Percentiles rank a stretch among this genome's conserved stretches.
These are phyloP conservation scores for Solanum acaule DNA, from an alignment of 257 asterid genomes.

Conservation along the genomic window DNA sequence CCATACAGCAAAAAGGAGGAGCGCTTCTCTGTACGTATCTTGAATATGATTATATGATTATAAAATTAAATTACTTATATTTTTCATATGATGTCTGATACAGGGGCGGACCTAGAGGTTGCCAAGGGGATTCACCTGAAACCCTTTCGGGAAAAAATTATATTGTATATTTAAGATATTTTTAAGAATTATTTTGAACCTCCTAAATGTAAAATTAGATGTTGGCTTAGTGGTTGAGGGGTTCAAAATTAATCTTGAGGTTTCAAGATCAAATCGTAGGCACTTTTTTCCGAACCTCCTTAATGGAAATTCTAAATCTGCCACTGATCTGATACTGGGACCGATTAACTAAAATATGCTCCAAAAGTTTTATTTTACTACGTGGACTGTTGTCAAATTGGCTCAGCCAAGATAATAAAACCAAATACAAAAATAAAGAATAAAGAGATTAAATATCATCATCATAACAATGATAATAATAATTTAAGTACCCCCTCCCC, in stretches of 20 bases:
- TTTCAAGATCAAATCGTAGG: too few species aligned
- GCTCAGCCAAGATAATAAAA: not conserved
- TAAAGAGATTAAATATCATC: not conserved
- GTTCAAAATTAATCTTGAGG: too few species aligned
- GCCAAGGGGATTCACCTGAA: too few species aligned
- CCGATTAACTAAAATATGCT: not conserved
- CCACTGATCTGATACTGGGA: not conserved
- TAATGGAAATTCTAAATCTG: too few species aligned
- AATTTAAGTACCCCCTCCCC: not conserved
- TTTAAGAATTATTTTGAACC: too few species aligned
- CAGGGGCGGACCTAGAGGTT: too few species aligned
- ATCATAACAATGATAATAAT: not conserved
- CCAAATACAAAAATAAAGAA: conserved; percentile 4
- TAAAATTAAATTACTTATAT: not conserved
- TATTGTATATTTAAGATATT: too few species aligned
- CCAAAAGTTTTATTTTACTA: not conserved
- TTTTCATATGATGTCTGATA: not conserved
- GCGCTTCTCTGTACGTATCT: not conserved
- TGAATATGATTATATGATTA: not conserved
- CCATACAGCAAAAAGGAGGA: not conserved
- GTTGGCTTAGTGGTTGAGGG: too few species aligned
- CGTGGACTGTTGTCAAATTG: not conserved
- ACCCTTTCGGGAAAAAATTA: too few species aligned
- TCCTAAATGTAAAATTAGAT: too few species aligned
- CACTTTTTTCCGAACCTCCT: too few species aligned